Conservation (phyloP, 2,329 filamentous ascomycete species). For the Fusarium xylarioides region DNA sequence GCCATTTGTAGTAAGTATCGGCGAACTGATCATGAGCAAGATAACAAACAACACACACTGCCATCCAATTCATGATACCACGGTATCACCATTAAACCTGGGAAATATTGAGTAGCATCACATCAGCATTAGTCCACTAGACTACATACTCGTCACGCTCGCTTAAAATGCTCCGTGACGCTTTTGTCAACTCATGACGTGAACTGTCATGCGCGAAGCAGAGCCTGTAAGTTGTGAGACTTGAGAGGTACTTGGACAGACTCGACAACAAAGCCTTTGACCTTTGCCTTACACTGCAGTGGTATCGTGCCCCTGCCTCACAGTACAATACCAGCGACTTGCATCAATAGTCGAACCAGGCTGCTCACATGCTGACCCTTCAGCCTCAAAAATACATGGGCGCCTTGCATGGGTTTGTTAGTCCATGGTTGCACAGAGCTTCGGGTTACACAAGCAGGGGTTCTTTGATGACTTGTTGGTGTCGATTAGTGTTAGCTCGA, state of each 20-base stretch:
- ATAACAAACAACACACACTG: neutral
- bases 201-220: conserved; percentile 14
- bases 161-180: conserved; percentile 13
- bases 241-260: conserved; percentile 15
- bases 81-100: conserved; percentile 3
- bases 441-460: conserved; percentile 13
- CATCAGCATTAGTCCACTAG: conserved; percentile 10
- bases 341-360: conserved; percentile 29
- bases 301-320: neutral
- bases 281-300: neutral
- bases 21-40: neutral
- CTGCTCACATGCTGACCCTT: conserved; percentile 25
- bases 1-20: neutral
- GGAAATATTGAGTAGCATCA: conserved; percentile 10
- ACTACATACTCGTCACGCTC: conserved; percentile 10
- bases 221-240: conserved; percentile 3
- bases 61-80: neutral
- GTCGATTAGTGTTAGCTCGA: neutral
- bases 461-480: neutral
- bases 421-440: neutral
- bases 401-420: conserved; percentile 6
- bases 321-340: conserved; percentile 13
- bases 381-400: conserved; percentile 16
- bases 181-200: neutral
- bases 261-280: neutral